phyloP scores from a whole-genome alignment of 768 basidiomycete species.

The Guyanaporus albipodus region DNA sequence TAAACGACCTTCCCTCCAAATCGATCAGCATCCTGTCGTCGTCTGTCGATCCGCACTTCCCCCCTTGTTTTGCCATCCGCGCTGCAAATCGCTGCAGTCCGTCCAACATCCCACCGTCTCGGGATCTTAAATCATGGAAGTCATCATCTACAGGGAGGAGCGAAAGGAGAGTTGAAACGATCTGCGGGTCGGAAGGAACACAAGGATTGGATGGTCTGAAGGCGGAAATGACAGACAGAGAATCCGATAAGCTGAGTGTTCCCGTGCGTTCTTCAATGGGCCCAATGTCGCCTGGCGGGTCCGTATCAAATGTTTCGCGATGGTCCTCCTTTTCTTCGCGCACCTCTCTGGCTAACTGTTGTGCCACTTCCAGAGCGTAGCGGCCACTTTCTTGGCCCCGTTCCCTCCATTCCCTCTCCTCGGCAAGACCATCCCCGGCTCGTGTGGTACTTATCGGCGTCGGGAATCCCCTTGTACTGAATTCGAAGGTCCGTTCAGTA shows the following conservation, averaged over 20 bases:
- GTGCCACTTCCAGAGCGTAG: conserved; percentile 53
- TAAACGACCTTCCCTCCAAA: conserved; percentile 62
- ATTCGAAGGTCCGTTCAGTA: conserved; percentile 91
- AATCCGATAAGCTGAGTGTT: conserved; percentile 60
- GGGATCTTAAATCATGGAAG: conserved; percentile 55
- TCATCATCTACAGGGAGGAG: conserved; percentile 56
- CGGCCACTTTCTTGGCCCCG: conserved; percentile 31
- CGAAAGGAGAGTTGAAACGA: conserved; percentile 61
- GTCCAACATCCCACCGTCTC: conserved; percentile 58
- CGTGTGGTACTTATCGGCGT: conserved; percentile 43
- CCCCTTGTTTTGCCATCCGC: conserved; percentile 32
- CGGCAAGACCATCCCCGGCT: conserved; percentile 36
- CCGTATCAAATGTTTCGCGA: conserved; percentile 6
- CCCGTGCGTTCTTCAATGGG: conserved; percentile 59
- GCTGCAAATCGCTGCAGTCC: conserved; percentile 70
- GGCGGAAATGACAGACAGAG: conserved; percentile 53
- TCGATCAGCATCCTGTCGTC: conserved; percentile 48
- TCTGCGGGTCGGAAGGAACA: conserved; percentile 72
- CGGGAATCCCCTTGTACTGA: conserved; percentile 49
- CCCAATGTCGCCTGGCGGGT: conserved; percentile 13
- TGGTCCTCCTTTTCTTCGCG: conserved; percentile 23
- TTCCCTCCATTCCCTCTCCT: conserved; percentile 17
- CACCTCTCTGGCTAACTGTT: conserved; percentile 52
- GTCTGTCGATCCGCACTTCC: conserved; percentile 33
- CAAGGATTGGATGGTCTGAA: conserved; percentile 85